Percentiles rank a stretch among this genome's conserved stretches.
Evolutionary conservation across 2,329 filamentous ascomycete genomes (phyloP).

Genomic region (Ophiostoma populinum): DNA sequence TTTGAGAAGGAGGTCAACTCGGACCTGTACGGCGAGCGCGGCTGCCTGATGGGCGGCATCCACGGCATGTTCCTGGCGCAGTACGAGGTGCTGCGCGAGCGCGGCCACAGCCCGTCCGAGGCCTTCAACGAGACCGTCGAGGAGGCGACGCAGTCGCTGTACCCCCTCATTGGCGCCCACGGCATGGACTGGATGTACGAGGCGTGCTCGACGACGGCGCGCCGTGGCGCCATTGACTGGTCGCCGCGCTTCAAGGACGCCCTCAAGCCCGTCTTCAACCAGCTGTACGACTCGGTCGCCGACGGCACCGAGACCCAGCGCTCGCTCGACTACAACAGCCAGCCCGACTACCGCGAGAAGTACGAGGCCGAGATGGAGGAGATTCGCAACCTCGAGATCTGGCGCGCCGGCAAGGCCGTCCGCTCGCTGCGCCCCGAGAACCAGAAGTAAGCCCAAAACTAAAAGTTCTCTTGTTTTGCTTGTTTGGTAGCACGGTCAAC

Average conservation of each 20-base stretch:
- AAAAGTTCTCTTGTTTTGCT: background rate
- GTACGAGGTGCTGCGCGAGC: conserved; percentile 99
- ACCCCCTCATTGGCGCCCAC: conserved; percentile 91
- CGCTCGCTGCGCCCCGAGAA: conserved; percentile 77
- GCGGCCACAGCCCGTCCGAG: conserved; percentile 91
- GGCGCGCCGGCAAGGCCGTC: conserved; percentile 95
- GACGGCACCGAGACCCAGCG: conserved; percentile 89
- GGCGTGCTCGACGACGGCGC: conserved; percentile 96
- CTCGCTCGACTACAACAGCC: conserved; percentile 92
- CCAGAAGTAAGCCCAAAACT: conserved; percentile 42
- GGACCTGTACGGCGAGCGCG: conserved; percentile 98
- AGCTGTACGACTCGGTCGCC: conserved; percentile 84
- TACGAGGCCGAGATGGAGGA: conserved; percentile 98
- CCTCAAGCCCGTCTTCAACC: conserved; percentile 97
- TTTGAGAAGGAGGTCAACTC: conserved; percentile 99
- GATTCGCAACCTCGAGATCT: conserved; percentile 97
- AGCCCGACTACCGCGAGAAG: conserved; percentile 88
- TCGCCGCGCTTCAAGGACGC: conserved; percentile 92
- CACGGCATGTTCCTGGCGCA: conserved; percentile 99
- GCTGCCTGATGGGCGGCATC: conserved; percentile 99
- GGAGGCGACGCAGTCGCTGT: conserved; percentile 95
- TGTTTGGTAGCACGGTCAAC: background rate
- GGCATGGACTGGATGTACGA: conserved; percentile 99
- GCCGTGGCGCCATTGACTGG: conserved; percentile 98
- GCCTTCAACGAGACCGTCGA: conserved; percentile 99